A percentile compares a stretch with the other conserved stretches of the same genome.
phyloP scores from a whole-genome alignment of 2,329 filamentous ascomycete genomes.

The Fusarium drepaniforme region DNA sequence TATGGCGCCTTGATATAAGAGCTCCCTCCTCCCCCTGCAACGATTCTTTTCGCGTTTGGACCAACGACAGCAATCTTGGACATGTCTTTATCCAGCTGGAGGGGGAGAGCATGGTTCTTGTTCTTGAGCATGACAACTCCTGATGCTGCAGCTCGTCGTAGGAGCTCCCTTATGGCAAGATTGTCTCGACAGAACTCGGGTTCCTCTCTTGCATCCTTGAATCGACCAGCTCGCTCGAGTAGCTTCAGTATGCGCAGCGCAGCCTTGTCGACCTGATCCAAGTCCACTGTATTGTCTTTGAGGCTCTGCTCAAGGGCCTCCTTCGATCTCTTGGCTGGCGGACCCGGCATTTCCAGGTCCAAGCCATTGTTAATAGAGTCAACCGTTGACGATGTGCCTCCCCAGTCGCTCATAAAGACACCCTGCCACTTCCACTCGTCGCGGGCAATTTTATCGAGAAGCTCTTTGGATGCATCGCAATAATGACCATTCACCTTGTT shows the following conservation, averaged over 20 bases:
- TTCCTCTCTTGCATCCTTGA: not conserved
- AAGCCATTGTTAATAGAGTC: not conserved
- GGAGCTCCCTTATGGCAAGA: not conserved
- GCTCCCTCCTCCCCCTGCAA: not conserved
- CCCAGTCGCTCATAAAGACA: not conserved
- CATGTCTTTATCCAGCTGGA: not conserved
- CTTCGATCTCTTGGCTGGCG: not conserved
- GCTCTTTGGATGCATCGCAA: not conserved
- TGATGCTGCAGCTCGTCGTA: not conserved
- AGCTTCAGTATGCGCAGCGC: not conserved
- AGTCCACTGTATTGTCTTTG: not conserved
- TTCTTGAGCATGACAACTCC: not conserved
- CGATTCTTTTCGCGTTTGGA: not conserved
- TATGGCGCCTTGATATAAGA: not conserved
- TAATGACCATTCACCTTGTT: constrained; percentile 53
- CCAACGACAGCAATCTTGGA: not conserved
- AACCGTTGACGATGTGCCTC: not conserved
- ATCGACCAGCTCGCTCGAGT: not conserved
- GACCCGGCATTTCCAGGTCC: not conserved
- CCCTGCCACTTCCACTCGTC: not conserved
- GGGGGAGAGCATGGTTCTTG: not conserved
- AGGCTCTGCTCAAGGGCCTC: not conserved
- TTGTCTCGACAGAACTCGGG: not conserved
- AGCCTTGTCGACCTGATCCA: not conserved
- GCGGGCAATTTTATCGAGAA: not conserved